Evolutionary conservation across 2,329 filamentous ascomycete species (phyloP).

Genomic region (Trichoderma arundinaceum): DNA sequence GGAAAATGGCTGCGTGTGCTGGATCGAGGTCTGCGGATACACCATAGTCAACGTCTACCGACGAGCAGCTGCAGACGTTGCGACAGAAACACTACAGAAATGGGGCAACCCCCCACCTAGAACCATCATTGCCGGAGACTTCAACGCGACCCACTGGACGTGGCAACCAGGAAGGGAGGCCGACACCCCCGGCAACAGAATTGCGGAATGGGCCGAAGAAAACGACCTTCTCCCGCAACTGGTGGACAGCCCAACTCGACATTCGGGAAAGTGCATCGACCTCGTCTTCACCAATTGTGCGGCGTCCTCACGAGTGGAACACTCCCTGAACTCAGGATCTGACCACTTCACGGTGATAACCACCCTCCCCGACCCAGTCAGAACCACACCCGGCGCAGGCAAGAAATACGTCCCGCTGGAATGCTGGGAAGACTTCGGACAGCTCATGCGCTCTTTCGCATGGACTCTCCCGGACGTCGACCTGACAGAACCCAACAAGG

Average conservation of each 20-base stretch:
- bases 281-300: conserved; percentile 31
- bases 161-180: not conserved
- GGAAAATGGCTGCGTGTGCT: not conserved
- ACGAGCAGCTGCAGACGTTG: not conserved
- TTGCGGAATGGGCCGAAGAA: conserved; percentile 1
- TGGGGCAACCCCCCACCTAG: not conserved
- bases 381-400: not conserved
- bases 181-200: not conserved
- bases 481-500: not conserved
- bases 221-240: not conserved
- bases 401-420: conserved; percentile 11
- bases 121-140: not conserved
- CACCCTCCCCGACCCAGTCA: conserved; percentile 18
- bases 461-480: not conserved
- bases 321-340: conserved; percentile 30
- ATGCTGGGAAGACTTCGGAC: not conserved
- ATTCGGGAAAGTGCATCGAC: conserved; percentile 10
- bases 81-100: not conserved
- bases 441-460: not conserved
- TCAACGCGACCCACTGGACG: not conserved
- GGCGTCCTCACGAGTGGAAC: conserved; percentile 26
- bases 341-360: conserved; percentile 32
- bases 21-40: not conserved
- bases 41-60: not conserved
- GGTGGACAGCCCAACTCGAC: not conserved